phyloP scores from a whole-genome alignment of 2,329 filamentous ascomycete genomes.

The Eutypa lata region DNA sequence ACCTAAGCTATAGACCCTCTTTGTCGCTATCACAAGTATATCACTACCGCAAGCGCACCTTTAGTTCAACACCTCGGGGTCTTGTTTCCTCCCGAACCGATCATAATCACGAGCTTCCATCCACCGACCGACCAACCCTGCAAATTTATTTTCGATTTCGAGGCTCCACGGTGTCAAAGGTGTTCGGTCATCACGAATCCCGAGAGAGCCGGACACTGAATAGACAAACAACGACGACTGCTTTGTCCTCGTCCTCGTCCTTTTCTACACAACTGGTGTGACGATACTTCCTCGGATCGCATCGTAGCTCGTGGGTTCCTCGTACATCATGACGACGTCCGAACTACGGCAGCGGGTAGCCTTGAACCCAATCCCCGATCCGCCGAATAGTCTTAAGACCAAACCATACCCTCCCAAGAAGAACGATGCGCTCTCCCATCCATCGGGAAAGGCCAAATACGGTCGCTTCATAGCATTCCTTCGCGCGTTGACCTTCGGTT shows the following conservation, averaged over 20 bases:
- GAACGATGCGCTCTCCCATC: conserved; percentile 36
- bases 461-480: conserved; percentile 47
- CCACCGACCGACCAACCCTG: too few relatives aligned
- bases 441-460: conserved; percentile 54
- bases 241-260: not conserved
- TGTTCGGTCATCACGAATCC: not conserved
- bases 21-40: too few relatives aligned
- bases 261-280: not conserved
- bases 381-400: not conserved
- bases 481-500: conserved; percentile 46
- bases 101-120: not conserved
- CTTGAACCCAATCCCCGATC: not conserved
- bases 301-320: not conserved
- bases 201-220: not conserved
- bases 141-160: too few relatives aligned
- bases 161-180: not conserved
- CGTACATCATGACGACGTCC: conserved; percentile 27
- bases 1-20: too few relatives aligned
- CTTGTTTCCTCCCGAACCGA: not conserved
- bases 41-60: not conserved
- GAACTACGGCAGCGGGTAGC: conserved; percentile 33
- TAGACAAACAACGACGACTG: not conserved
- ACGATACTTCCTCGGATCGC: not conserved
- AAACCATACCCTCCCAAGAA: conserved; percentile 13
- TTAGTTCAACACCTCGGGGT: not conserved